Evolutionary conservation across 1,284 basidiomycete species (phyloP).

Genomic region (Anthracocystis panici-leucophaei): DNA sequence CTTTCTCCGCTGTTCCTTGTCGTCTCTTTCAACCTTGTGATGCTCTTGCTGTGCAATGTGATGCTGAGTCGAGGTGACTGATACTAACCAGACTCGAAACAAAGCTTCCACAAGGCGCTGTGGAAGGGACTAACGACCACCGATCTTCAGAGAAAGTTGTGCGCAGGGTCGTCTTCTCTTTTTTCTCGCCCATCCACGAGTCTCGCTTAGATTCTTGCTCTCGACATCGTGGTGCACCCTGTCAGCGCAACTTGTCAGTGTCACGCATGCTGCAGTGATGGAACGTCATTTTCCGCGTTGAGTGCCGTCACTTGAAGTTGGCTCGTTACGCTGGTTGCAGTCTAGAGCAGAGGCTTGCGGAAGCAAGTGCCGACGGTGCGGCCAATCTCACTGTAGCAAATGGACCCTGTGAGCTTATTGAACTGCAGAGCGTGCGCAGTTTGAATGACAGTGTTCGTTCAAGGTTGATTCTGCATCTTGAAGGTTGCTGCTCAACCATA

Average conservation of each 20-base stretch:
- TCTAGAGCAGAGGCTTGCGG: not conserved
- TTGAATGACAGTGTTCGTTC: not conserved
- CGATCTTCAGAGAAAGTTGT: no score
- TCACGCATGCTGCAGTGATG: constrained; percentile 1
- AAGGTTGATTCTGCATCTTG: not conserved
- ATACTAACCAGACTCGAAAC: no score
- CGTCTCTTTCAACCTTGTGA: no score
- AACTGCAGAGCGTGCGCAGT: not conserved
- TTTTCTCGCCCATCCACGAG: constrained; percentile 8
- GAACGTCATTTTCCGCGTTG: constrained; percentile 33
- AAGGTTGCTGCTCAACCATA: not conserved
- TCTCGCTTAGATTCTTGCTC: constrained; percentile 7
- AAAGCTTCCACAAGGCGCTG: no score
- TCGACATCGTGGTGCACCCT: constrained; percentile 2
- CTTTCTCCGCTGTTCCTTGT: no score
- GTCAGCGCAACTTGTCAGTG: constrained; percentile 5
- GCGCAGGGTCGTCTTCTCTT: not conserved
- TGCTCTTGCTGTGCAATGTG: no score
- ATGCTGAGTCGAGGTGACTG: no score
- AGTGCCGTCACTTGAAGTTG: constrained; percentile 3
- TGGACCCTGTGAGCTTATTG: not conserved
- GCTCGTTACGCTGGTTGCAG: not conserved
- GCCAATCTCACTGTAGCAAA: no score
- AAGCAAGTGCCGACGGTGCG: constrained; percentile 12
- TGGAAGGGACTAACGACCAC: no score